Conservation (phyloP, 1,284 basidiomycete species). For the Sanghuangporus sanghuang region DNA sequence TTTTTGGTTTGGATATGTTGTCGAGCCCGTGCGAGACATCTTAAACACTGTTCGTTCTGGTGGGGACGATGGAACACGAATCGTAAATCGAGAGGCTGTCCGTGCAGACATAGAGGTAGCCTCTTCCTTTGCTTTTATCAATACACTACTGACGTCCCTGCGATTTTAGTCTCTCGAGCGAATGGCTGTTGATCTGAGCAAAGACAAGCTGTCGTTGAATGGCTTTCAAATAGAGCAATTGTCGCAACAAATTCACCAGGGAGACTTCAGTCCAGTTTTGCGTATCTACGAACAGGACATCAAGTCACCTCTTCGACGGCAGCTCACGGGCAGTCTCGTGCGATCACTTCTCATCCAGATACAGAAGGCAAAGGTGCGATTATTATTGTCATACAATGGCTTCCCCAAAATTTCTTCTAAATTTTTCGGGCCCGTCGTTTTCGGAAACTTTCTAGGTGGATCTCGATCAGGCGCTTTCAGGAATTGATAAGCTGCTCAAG, state of each 20-base stretch:
- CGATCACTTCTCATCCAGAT: constrained; percentile 89
- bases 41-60: constrained; percentile 80
- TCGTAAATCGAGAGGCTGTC: constrained; percentile 75
- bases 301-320: constrained; percentile 81
- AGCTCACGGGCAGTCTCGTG: constrained; percentile 76
- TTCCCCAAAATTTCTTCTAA: background rate
- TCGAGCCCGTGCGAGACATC: constrained; percentile 83
- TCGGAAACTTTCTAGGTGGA: constrained; percentile 61
- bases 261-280: constrained; percentile 87
- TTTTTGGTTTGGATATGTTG: constrained; percentile 82
- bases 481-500: constrained; percentile 89
- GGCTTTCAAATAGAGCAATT: constrained; percentile 61
- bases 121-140: background rate
- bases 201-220: constrained; percentile 69
- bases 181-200: constrained; percentile 85
- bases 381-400: background rate
- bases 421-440: background rate
- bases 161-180: constrained; percentile 75
- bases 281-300: constrained; percentile 92
- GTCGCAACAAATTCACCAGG: constrained; percentile 63
- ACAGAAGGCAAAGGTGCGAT: constrained; percentile 88
- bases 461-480: constrained; percentile 79
- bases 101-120: constrained; percentile 73
- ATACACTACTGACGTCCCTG: background rate
- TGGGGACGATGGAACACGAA: constrained; percentile 57